These are phyloP conservation scores for Sonneratia alba DNA, from an alignment of 345 rosid species.

Conservation along the genomic window DNA sequence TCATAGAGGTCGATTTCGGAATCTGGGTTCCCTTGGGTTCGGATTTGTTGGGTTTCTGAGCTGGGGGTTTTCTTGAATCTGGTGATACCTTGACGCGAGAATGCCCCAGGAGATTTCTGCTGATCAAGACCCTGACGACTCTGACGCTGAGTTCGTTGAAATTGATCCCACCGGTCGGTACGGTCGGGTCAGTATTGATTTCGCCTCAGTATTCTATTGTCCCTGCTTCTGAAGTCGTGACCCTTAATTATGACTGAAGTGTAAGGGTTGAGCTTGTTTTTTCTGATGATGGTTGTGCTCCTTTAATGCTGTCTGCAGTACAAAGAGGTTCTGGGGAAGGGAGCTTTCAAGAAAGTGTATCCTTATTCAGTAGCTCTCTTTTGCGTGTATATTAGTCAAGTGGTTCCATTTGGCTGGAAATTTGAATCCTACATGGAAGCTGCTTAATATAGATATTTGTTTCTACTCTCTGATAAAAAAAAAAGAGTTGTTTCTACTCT, in stretches of 20 bases:
- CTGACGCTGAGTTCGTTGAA: conserved; percentile 65
- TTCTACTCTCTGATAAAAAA: neutral
- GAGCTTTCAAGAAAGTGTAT: conserved; percentile 99
- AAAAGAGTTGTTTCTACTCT: too few species aligned
- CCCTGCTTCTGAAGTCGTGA: neutral
- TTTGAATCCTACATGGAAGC: too few species aligned
- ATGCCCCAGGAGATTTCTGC: conserved; percentile 51
- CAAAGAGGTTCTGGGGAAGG: conserved; percentile 86
- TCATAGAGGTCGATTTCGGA: neutral
- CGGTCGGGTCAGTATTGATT: conserved; percentile 53
- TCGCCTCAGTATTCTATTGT: neutral
- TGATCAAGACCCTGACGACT: conserved; percentile 51
- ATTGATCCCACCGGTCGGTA: conserved; percentile 85
- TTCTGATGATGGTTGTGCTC: neutral
- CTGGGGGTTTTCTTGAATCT: conserved; percentile 5
- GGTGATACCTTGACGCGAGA: conserved; percentile 13
- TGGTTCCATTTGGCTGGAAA: neutral
- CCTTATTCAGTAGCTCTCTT: conserved; percentile 25
- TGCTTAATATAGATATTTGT: too few species aligned
- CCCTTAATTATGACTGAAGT: neutral
- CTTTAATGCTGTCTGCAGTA: conserved; percentile 42
- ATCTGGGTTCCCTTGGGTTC: neutral
- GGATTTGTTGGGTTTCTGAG: neutral
- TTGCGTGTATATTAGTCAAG: neutral
- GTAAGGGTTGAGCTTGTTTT: neutral